phyloP scores from a whole-genome alignment of 2,329 filamentous ascomycete genomes.

The Xylariaceae sp. region DNA sequence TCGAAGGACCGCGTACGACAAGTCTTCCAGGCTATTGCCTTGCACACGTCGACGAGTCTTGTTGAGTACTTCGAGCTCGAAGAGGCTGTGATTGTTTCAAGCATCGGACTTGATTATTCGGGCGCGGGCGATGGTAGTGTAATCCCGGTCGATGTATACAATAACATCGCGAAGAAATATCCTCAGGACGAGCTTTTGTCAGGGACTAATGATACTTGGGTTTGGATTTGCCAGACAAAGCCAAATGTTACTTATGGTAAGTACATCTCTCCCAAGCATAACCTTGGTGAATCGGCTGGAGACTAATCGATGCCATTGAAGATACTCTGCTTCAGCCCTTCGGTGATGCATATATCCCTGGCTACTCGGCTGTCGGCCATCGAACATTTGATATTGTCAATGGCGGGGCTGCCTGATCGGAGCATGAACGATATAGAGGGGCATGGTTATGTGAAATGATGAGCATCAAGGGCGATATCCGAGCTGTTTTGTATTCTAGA shows the following conservation, averaged over 20 bases:
- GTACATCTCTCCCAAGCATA: too few relatives aligned
- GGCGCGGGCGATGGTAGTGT: background rate
- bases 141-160: background rate
- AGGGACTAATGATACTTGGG: background rate
- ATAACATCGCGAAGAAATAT: background rate
- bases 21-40: constrained; percentile 13
- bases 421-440: background rate
- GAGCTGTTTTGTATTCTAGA: background rate
- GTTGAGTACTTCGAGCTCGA: constrained; percentile 12
- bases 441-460: too few relatives aligned
- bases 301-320: background rate
- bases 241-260: background rate
- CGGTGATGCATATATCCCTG: background rate
- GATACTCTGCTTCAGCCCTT: background rate
- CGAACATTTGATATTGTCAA: background rate
- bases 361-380: background rate
- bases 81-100: background rate
- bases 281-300: too few relatives aligned
- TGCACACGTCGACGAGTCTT: constrained; percentile 9
- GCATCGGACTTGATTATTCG: background rate
- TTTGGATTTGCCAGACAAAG: background rate
- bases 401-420: background rate
- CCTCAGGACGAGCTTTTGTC: background rate
- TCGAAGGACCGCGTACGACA: constrained; percentile 11
- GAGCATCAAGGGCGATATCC: too few relatives aligned